phyloP scores from a whole-genome alignment of 1,284 basidiomycete species.

The Ustilago shanxiensis region DNA sequence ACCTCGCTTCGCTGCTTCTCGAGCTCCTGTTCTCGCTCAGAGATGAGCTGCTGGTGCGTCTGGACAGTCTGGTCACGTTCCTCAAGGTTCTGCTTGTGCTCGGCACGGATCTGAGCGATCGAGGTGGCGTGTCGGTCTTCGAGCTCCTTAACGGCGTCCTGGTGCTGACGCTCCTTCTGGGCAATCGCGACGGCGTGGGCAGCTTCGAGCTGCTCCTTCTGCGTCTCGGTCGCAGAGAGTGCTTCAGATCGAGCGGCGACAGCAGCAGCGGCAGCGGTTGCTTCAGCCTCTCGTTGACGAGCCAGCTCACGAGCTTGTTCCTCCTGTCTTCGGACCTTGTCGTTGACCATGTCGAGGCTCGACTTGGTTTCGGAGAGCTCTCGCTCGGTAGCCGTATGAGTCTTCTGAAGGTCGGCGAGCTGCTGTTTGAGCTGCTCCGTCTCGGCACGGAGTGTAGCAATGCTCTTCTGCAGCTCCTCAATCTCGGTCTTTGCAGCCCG shows the following conservation, averaged over 20 bases:
- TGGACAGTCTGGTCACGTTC: conserved; percentile 33
- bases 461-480: conserved; percentile 40
- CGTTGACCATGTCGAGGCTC: conserved; percentile 42
- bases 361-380: conserved; percentile 47
- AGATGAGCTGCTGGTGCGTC: conserved; percentile 29
- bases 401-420: conserved; percentile 31
- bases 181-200: conserved; percentile 38
- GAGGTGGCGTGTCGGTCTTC: conserved; percentile 41
- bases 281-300: conserved; percentile 46
- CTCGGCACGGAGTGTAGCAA: conserved; percentile 36
- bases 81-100: conserved; percentile 48
- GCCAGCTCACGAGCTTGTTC: conserved; percentile 36
- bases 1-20: conserved; percentile 23
- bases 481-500: conserved; percentile 31
- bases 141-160: conserved; percentile 48
- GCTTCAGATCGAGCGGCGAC: conserved; percentile 51
- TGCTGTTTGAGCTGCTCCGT: conserved; percentile 39
- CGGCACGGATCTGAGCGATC: conserved; percentile 37
- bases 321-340: conserved; percentile 51
- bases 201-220: conserved; percentile 47
- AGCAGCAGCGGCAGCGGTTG: conserved; percentile 43
- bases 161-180: conserved; percentile 50
- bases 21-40: conserved; percentile 28
- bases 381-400: conserved; percentile 29
- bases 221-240: conserved; percentile 44